Base-by-base conservation (phyloP, 164 flowering plant genomes). In the Echeveria elegans region DNA sequence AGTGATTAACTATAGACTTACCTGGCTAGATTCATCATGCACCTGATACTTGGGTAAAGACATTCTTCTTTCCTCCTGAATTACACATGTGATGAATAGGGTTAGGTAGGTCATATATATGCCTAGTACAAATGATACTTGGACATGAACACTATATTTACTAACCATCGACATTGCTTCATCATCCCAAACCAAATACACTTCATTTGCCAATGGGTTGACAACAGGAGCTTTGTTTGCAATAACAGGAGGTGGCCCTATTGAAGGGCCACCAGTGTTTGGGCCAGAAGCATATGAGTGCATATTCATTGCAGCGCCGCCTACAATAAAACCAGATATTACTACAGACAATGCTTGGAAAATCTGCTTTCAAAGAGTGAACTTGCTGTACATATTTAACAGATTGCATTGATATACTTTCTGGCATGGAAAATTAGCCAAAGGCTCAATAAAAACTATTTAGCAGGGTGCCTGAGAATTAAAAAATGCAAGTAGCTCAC, bases 21-120 rank as follows among this genome's bases (percentile, higher is more conserved):
- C 99, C 99, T 95, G 97, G 95, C 92, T 89, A 79, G 90, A 87
- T 80, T 95, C 99, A 81, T 95, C 99, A 88, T 95, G 97, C 89
- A 92, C 96, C 96, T 95, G 96, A 84, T 92, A 87, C 87, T 90
- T 89, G 68, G 77, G 34, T 70, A 87, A 74, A 65, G 97, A 86
- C 92, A 92, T 81, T 83, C 99, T 87, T 84, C 97, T 85, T 76
- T 95, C 99, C 85, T 95, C 97, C 97, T 95, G 82, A 43, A 71
- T 47, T 72, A 50, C 63, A 6, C 1, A 74, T 68, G n/a, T 41
- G 9, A 47, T 1, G 45, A n/a, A 65, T 47, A 26, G 9, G 28
- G 12, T 12, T 34, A 26, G 16, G 32, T 9, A 26, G 6, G 45
- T 63, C 43, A 15, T 19, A 66, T n/a, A n/a, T 66, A 66, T 5